Percentiles rank a stretch among this genome's conserved stretches.
These are phyloP conservation scores for Globisporangium polare DNA, from an alignment of 352 stramenopile species.

Conservation along the genomic window DNA sequence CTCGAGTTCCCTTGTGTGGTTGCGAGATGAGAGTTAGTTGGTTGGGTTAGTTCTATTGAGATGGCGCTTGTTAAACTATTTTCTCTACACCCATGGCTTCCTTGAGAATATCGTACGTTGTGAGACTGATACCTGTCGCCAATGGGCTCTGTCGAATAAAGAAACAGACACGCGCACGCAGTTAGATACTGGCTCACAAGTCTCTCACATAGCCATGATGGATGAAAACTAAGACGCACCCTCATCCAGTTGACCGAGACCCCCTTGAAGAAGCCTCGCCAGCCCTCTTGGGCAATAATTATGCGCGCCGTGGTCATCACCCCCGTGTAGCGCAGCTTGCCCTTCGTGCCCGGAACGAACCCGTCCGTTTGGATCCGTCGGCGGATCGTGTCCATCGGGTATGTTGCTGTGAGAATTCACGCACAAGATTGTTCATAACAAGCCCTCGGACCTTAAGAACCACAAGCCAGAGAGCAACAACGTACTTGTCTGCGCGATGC, in stretches of 20 bases:
- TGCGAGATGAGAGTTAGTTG: background rate
- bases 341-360: slow-evolving; percentile 49
- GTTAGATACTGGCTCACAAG: background rate
- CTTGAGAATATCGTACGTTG: slow-evolving; percentile 84
- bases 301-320: slow-evolving; percentile 60
- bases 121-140: slow-evolving; percentile 84
- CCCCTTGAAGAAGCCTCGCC: slow-evolving; percentile 82
- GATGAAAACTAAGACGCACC: slow-evolving; percentile 32
- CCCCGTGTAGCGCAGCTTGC: slow-evolving; percentile 59
- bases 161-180: background rate
- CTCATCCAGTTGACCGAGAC: slow-evolving; percentile 86
- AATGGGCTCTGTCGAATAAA: slow-evolving; percentile 57
- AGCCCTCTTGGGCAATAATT: slow-evolving; percentile 73
- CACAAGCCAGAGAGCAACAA: background rate
- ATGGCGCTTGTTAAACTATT: slow-evolving; percentile 22
- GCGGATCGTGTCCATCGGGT: slow-evolving; percentile 83
- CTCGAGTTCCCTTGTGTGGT: background rate
- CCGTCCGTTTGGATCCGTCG: slow-evolving; percentile 82
- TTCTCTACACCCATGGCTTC: slow-evolving; percentile 80
- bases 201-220: background rate
- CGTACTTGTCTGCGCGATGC: slow-evolving; percentile 81
- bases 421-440: too few relatives aligned
- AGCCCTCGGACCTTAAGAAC: too few relatives aligned
- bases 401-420: slow-evolving; percentile 45
- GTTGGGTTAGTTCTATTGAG: slow-evolving; percentile 37